These are phyloP conservation scores for Calonectria hawksworthii DNA, from an alignment of 2,329 filamentous ascomycete genomes.

Conservation along the genomic window DNA sequence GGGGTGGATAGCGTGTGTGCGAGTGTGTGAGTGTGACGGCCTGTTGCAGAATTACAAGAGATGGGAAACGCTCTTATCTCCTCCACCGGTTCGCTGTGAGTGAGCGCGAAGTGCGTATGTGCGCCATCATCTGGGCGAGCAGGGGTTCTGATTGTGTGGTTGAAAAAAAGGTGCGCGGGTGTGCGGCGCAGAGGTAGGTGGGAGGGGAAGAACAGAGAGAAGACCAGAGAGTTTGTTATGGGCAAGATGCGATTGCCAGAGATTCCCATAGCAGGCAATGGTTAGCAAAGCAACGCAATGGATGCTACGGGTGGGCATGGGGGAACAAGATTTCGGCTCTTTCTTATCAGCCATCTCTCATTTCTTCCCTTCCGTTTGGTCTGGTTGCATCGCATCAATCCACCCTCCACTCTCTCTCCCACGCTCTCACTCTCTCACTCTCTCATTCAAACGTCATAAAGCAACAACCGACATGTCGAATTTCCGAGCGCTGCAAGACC, in stretches of 20 bases:
- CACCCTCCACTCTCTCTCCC: too few species aligned
- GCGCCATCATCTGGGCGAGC: constrained; percentile 4
- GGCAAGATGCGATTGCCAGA: constrained; percentile 4
- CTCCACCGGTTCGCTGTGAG: constrained; percentile 26
- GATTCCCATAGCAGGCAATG: not conserved
- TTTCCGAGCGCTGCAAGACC: not conserved
- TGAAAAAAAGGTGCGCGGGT: not conserved
- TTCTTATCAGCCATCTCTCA: not conserved
- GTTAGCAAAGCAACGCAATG: not conserved
- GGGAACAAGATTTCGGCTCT: not conserved
- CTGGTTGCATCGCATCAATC: constrained; percentile 6
- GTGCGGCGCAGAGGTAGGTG: not conserved
- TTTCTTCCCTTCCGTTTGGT: not conserved
- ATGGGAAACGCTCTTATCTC: constrained; percentile 2
- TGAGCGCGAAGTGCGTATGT: constrained; percentile 10
- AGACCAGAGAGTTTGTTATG: not conserved
- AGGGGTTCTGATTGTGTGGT: constrained; percentile 8
- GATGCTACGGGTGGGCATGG: not conserved
- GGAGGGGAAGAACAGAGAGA: too few species aligned
- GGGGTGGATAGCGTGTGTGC: not conserved
- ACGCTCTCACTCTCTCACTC: not conserved
- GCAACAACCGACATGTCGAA: not conserved
- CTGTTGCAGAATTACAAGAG: not conserved
- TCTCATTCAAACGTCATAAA: not conserved
- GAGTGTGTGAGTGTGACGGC: not conserved